phyloP scores from a whole-genome alignment of 2,329 filamentous ascomycete species.

The Sarocladium kiliense region DNA sequence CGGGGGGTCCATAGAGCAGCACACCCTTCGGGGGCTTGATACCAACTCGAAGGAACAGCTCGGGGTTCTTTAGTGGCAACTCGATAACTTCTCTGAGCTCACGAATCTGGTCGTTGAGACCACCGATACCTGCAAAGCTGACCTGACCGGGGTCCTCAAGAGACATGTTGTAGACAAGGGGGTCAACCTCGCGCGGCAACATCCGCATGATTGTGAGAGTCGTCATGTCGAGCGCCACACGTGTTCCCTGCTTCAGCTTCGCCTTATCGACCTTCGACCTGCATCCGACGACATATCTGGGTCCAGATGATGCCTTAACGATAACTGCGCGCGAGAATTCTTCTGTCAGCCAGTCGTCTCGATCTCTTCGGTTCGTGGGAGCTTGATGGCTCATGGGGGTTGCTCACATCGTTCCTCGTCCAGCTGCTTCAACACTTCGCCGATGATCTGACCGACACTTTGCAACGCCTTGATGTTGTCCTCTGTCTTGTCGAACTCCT shows the following conservation, averaged over 20 bases:
- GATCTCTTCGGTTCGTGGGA: neutral
- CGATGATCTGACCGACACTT: conserved; percentile 98
- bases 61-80: conserved; percentile 95
- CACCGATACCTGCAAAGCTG: conserved; percentile 96
- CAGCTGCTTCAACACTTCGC: conserved; percentile 96
- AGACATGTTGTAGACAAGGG: conserved; percentile 99
- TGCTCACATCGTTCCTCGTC: conserved; percentile 94
- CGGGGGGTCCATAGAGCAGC: conserved; percentile 89
- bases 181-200: conserved; percentile 96
- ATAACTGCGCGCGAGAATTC: conserved; percentile 59
- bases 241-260: conserved; percentile 96
- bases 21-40: conserved; percentile 99
- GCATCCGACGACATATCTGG: conserved; percentile 96
- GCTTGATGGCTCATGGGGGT: neutral
- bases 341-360: neutral
- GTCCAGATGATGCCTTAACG: conserved; percentile 95
- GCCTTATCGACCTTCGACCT: conserved; percentile 96
- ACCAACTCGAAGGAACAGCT: conserved; percentile 91
- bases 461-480: conserved; percentile 99
- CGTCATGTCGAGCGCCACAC: conserved; percentile 97
- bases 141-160: conserved; percentile 96
- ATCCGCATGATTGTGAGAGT: conserved; percentile 99
- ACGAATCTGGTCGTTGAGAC: conserved; percentile 95
- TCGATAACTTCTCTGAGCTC: conserved; percentile 98
- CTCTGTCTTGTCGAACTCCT: conserved; percentile 93